A percentile compares a stretch with the other conserved stretches of the same genome.
Conservation (phyloP, 2,329 filamentous ascomycete genomes). For the Ophiocordyceps polyrhachis-furcata region DNA sequence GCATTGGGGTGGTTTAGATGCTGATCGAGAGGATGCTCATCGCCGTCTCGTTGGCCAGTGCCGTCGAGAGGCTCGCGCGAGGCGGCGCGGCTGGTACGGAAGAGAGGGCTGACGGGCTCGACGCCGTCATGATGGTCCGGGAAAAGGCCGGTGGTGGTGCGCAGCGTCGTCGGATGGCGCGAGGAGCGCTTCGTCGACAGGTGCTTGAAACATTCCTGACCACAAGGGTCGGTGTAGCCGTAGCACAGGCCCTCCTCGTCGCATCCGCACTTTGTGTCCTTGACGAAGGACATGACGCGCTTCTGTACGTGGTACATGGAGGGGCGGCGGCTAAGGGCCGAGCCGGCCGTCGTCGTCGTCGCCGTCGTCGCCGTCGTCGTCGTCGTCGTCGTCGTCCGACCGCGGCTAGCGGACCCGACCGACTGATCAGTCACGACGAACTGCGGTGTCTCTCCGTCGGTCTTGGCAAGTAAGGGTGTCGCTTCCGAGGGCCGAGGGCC, state of each 20-base stretch:
- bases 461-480: slow-evolving; percentile 25
- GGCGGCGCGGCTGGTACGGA: slow-evolving; percentile 18
- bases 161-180: slow-evolving; percentile 18
- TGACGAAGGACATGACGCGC: slow-evolving; percentile 44
- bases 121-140: slow-evolving; percentile 6
- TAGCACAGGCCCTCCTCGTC: slow-evolving; percentile 42
- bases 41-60: slow-evolving; percentile 7
- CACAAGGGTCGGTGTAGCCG: slow-evolving; percentile 46
- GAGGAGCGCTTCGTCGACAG: slow-evolving; percentile 19
- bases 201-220: slow-evolving; percentile 47
- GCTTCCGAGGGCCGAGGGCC: slow-evolving; percentile 17
- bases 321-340: slow-evolving; percentile 23
- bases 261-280: slow-evolving; percentile 44
- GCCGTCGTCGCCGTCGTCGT: slow-evolving; percentile 10
- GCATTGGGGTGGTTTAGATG: not conserved
- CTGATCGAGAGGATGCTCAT: not conserved
- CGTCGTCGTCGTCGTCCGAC: slow-evolving; percentile 7
- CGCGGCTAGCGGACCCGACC: slow-evolving; percentile 4
- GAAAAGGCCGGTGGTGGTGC: slow-evolving; percentile 21
- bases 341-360: slow-evolving; percentile 6
- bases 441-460: too few species aligned
- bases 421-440: too few species aligned
- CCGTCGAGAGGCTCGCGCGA: slow-evolving; percentile 18
- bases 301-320: slow-evolving; percentile 36
- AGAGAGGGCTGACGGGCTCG: slow-evolving; percentile 14